Percentiles rank a stretch among this genome's conserved stretches.
Conservation (phyloP, 2,329 filamentous ascomycete species). For the Rhinocladiella mackenziei region DNA sequence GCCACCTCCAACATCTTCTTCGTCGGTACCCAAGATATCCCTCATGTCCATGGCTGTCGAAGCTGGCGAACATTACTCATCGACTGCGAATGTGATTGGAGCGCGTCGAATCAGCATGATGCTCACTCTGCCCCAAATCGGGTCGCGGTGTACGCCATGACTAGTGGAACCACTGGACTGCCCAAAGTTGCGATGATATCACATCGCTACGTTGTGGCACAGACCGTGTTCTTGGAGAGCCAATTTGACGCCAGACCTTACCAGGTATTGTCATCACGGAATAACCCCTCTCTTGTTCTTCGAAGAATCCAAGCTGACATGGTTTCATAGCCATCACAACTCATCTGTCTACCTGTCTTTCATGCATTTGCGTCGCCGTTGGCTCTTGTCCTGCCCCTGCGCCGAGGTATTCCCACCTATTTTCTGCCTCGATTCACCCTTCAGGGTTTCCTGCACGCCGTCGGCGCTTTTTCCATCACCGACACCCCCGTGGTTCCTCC, state of each 20-base stretch:
- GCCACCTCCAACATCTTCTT: slow-evolving; percentile 34
- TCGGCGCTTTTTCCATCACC: slow-evolving; percentile 44
- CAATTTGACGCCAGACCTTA: slow-evolving; percentile 19
- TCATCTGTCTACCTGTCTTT: slow-evolving; percentile 52
- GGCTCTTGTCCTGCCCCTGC: slow-evolving; percentile 46
- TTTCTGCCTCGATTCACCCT: slow-evolving; percentile 47
- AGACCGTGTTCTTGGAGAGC: slow-evolving; percentile 21
- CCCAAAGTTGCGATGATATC: slow-evolving; percentile 58
- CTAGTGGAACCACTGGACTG: slow-evolving; percentile 58
- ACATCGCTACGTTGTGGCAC: slow-evolving; percentile 41
- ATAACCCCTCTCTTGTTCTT: neutral
- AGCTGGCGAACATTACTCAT: slow-evolving; percentile 35
- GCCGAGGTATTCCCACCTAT: slow-evolving; percentile 46
- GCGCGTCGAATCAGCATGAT: neutral
- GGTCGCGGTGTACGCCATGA: slow-evolving; percentile 43
- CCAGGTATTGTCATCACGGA: slow-evolving; percentile 19
- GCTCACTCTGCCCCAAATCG: slow-evolving; percentile 45
- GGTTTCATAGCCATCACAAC: slow-evolving; percentile 37
- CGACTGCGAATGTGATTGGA: slow-evolving; percentile 45
- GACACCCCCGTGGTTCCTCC: slow-evolving; percentile 49
- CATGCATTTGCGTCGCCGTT: slow-evolving; percentile 50
- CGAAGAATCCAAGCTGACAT: slow-evolving; percentile 18
- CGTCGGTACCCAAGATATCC: slow-evolving; percentile 30
- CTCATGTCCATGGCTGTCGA: slow-evolving; percentile 3
- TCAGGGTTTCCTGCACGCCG: slow-evolving; percentile 38